Base-by-base conservation (phyloP, 2,329 filamentous ascomycete genomes). In the Zasmidium angulare region DNA sequence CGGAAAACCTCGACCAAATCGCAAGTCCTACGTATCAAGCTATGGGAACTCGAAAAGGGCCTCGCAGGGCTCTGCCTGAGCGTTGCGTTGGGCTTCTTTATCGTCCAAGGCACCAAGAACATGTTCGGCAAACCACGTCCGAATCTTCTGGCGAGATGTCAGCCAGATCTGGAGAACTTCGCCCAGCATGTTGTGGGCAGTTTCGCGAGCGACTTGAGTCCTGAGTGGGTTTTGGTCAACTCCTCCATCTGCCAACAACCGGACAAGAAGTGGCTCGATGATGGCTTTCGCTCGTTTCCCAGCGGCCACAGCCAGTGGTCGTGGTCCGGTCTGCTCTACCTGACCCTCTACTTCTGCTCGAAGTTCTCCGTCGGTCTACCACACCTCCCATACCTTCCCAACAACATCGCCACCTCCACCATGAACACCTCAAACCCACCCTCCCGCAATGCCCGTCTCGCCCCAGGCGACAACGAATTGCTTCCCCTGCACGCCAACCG, bases 41-140 rank as follows among this genome's bases (percentile, higher is more conserved):
- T 96, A 1, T 97, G 93, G 92, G 93, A 97, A 74, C 86, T 90
- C 73, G 91, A 97, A 72, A 74, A 86, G 1, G 92, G 90, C 59
- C 91, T 89, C 86, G 85, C 96, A 69, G 93, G 93, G 0, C 81
- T 96, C 2, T 90, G 82, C 0, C 79, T 96, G 19, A 86, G 89
- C 2, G 79, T 91, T 10, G 86, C 87, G 1, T 81, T 85, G 1
- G 84, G 89, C 3, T 96, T 89, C 79, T 86, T 95, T 75, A 86
- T 96, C 68, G 93, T 92, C 0, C 87, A 91, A 68, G 90, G 89
- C 53, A 86, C 96, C 81, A 97, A 97, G 82, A 91, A 84, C 55
- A 66, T 89, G 1, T 82, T 86, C 63, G 86, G 86, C 43, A 88
- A 85, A 69, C 86, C 86, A 10, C 76, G 87, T 50, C 87, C 87